Conservation (phyloP, 345 rosid genomes). For the Gossypium ekmanianum region DNA sequence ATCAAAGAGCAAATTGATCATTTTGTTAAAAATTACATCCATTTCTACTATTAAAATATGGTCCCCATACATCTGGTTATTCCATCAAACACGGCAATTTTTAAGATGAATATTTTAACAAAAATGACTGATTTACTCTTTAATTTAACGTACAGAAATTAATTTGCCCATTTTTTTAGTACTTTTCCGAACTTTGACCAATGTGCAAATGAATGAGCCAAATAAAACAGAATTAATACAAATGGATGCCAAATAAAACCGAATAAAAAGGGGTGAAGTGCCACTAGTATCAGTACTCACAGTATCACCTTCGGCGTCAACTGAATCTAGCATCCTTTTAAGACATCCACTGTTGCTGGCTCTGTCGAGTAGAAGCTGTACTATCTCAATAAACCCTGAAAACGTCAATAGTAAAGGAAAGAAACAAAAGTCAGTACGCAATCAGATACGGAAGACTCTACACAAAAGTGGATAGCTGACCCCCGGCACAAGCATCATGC, state of each 20-base stretch:
- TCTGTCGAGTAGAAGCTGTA: constrained; percentile 52
- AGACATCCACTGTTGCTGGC: constrained; percentile 49
- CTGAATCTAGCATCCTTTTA: constrained; percentile 69
- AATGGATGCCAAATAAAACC: not conserved
- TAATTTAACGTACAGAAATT: too few species aligned
- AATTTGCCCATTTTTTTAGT: too few species aligned
- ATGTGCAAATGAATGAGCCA: not conserved
- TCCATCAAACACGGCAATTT: too few species aligned
- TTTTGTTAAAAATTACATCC: too few species aligned
- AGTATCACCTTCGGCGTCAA: constrained; percentile 79
- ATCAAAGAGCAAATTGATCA: too few species aligned
- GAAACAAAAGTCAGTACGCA: not conserved
- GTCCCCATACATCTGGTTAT: too few species aligned
- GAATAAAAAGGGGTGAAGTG: not conserved
- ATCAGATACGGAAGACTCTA: not conserved
- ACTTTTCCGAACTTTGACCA: not conserved
- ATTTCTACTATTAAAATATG: too few species aligned
- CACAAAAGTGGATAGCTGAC: constrained; percentile 28
- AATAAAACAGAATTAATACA: not conserved
- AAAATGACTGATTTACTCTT: too few species aligned
- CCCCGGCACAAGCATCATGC: constrained; percentile 95
- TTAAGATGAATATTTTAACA: too few species aligned
- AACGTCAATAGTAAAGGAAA: not conserved
- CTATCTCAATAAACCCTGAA: constrained; percentile 69
- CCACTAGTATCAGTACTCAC: constrained; percentile 41